phyloP scores from a whole-genome alignment of 164 flowering plant species.

The Kalanchoe fedtschenkoi region DNA sequence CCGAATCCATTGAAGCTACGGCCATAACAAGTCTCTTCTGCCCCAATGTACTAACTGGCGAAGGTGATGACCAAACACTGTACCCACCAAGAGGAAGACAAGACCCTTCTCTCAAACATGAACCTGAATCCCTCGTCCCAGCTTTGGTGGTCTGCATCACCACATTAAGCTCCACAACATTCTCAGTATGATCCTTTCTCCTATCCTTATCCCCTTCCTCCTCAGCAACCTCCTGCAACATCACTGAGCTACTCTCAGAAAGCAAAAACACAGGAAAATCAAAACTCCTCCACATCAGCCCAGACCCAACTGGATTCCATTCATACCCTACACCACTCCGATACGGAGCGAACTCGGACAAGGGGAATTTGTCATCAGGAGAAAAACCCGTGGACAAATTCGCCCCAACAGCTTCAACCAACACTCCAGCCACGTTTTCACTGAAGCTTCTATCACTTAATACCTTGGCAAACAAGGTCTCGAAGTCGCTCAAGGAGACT shows the following conservation, averaged over 20 bases:
- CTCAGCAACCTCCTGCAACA: conserved; percentile 42
- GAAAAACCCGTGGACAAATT: conserved; percentile 47
- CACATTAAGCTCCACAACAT: conserved; percentile 79
- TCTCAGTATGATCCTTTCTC: conserved; percentile 24
- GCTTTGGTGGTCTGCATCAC: conserved; percentile 94
- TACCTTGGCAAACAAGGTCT: conserved; percentile 49
- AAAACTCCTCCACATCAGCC: conserved; percentile 65
- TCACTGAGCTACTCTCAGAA: conserved; percentile 36
- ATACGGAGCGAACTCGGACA: conserved; percentile 77
- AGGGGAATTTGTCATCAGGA: conserved; percentile 79
- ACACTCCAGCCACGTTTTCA: conserved; percentile 60
- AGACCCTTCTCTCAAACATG: conserved; percentile 70
- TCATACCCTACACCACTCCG: conserved; percentile 29
- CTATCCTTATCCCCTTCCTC: conserved; percentile 29
- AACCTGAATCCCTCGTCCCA: conserved; percentile 79
- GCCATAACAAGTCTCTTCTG: conserved; percentile 52
- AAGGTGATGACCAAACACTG: conserved; percentile 97
- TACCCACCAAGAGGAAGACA: conserved; percentile 98
- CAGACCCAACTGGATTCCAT: conserved; percentile 91
- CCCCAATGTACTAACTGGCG: conserved; percentile 45
- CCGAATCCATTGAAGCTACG: conserved; percentile 79
- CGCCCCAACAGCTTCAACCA: conserved; percentile 47
- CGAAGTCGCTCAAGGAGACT: conserved; percentile 42
- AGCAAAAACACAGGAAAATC: conserved; percentile 83
- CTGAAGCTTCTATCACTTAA: conserved; percentile 45